Conservation (phyloP, 2,329 filamentous ascomycete genomes). For the Xylaria multiplex region DNA sequence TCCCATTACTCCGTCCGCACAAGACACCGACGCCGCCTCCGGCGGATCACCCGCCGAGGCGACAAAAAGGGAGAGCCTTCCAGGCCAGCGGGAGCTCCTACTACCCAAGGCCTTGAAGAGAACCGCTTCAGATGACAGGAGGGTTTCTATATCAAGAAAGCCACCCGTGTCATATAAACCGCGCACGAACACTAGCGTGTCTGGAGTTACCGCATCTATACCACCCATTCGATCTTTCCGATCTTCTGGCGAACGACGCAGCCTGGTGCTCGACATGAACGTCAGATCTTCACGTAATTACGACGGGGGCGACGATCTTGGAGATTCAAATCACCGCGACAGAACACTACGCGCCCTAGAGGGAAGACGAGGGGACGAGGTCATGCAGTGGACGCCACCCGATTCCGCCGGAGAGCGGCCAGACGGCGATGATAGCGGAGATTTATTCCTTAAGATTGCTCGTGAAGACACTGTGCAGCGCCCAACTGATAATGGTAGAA, state of each 20-base stretch:
- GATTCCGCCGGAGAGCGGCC: slow-evolving; percentile 52
- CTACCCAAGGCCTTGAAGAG: slow-evolving; percentile 57
- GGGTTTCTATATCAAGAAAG: slow-evolving; percentile 54
- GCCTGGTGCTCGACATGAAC: slow-evolving; percentile 64
- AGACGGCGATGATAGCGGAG: slow-evolving; percentile 64
- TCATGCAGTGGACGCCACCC: slow-evolving; percentile 54
- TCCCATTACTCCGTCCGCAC: slow-evolving; percentile 31
- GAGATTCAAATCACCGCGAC: slow-evolving; percentile 59
- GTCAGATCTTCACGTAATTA: slow-evolving; percentile 55
- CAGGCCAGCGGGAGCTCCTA: slow-evolving; percentile 60
- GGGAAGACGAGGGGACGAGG: slow-evolving; percentile 54
- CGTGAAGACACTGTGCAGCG: slow-evolving; percentile 60
- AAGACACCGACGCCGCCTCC: slow-evolving; percentile 19
- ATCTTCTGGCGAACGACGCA: slow-evolving; percentile 67
- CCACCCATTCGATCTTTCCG: slow-evolving; percentile 67
- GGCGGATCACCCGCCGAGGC: slow-evolving; percentile 42
- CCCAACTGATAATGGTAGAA: slow-evolving; percentile 49
- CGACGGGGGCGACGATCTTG: slow-evolving; percentile 56
- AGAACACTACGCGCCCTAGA: slow-evolving; percentile 63
- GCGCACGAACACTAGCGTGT: slow-evolving; percentile 48
- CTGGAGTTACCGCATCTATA: slow-evolving; percentile 51
- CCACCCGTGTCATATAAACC: slow-evolving; percentile 63
- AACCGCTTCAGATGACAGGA: slow-evolving; percentile 61
- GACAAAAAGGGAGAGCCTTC: slow-evolving; percentile 51
- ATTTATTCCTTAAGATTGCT: slow-evolving; percentile 69